phyloP scores from a whole-genome alignment of 768 basidiomycete genomes.

The Boletus eberwhitei region DNA sequence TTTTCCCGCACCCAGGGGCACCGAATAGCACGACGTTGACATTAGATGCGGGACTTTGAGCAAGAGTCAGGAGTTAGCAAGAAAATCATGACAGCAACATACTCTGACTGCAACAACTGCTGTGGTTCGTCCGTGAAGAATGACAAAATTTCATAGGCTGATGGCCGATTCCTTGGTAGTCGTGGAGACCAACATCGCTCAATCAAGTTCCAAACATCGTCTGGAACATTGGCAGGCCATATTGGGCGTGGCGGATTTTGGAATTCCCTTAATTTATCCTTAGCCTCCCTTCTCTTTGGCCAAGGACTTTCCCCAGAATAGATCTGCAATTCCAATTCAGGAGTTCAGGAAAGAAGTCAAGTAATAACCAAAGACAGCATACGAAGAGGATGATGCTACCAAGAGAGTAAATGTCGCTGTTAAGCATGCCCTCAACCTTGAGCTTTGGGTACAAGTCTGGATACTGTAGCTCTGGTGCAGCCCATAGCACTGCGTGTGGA shows the following conservation, averaged over 20 bases:
- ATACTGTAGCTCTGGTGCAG: constrained; percentile 1
- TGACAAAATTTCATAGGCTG: neutral
- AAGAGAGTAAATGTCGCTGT: no score
- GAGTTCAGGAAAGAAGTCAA: neutral
- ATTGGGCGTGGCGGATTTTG: neutral
- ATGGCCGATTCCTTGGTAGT: neutral
- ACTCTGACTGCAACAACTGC: neutral
- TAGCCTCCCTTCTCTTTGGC: fast-evolving
- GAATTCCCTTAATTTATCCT: neutral
- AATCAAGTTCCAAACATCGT: neutral
- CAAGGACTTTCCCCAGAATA: neutral
- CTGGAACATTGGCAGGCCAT: neutral
- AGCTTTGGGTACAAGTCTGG: neutral
- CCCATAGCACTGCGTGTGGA: neutral
- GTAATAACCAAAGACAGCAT: neutral
- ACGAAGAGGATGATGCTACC: constrained; percentile 1
- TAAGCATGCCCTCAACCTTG: no score
- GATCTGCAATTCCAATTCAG: neutral
- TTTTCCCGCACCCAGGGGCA: no score
- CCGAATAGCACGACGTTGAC: neutral
- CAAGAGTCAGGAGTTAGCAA: neutral
- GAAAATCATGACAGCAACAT: neutral
- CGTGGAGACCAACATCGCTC: constrained; percentile 3
- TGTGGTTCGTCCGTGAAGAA: neutral
- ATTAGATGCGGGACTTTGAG: neutral